phyloP scores from a whole-genome alignment of 257 asterid genomes.

The Salvia miltiorrhiza region DNA sequence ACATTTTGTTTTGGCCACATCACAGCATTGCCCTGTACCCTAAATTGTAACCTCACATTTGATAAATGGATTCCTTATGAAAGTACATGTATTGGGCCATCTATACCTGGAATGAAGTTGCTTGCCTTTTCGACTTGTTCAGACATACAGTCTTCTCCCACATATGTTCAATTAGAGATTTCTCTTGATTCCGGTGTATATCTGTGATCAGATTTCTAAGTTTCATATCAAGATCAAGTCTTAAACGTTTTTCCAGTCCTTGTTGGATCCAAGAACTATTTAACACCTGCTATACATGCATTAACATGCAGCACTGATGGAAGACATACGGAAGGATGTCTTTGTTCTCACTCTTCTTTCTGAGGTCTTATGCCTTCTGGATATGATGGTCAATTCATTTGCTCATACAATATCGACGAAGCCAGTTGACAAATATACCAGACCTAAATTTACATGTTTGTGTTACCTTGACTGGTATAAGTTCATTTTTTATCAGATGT shows the following conservation, averaged over 20 bases:
- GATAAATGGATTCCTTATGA: background rate
- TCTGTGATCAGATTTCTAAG: background rate
- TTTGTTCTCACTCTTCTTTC: slow-evolving; percentile 82
- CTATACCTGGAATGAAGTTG: slow-evolving; percentile 4
- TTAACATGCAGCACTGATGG: slow-evolving; percentile 71
- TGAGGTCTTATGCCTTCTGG: slow-evolving; percentile 93
- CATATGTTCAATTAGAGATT: slow-evolving; percentile 1
- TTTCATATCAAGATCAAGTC: background rate
- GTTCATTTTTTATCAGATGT: slow-evolving; percentile 12
- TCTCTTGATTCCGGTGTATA: background rate
- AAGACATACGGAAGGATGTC: slow-evolving; percentile 76
- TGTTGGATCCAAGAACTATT: slow-evolving; percentile 16
- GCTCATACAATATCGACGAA: slow-evolving; percentile 89
- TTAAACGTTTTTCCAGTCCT: slow-evolving; percentile 1
- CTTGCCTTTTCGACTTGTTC: background rate
- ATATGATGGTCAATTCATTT: slow-evolving; percentile 94
- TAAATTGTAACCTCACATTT: slow-evolving; percentile 2
- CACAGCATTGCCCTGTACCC: background rate
- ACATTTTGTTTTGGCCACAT: slow-evolving; percentile 10
- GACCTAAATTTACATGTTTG: slow-evolving; percentile 88
- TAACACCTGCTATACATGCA: slow-evolving; percentile 19
- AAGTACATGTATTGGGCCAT: background rate
- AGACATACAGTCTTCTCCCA: background rate
- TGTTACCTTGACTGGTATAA: slow-evolving; percentile 15
- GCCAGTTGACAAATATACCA: slow-evolving; percentile 87